phyloP scores from a whole-genome alignment of 441 rosid species.

The Gossypium laxum region DNA sequence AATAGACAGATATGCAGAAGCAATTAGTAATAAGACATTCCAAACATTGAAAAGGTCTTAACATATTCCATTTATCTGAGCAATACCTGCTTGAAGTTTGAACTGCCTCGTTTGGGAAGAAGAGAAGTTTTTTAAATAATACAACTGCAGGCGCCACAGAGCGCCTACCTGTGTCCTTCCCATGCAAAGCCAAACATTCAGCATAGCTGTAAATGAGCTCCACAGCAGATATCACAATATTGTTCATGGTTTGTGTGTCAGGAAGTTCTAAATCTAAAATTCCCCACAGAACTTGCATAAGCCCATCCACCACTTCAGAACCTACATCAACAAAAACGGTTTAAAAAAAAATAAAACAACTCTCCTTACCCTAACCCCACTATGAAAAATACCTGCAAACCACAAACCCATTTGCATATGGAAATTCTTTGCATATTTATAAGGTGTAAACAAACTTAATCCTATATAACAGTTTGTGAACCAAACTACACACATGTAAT shows the following conservation, averaged over 20 bases:
- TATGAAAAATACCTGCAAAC: neutral
- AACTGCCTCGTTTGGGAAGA: constrained; percentile 76
- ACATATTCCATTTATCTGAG: neutral
- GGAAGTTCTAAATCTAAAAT: constrained; percentile 93
- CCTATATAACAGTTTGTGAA: neutral
- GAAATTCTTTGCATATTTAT: neutral
- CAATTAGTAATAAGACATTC: constrained; percentile 2
- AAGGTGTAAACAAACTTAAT: neutral
- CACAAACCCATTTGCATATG: neutral
- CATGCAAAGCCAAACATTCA: constrained; percentile 86
- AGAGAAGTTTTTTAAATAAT: constrained; percentile 75
- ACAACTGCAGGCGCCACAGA: constrained; percentile 92
- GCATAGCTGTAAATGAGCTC: constrained; percentile 95
- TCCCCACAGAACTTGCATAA: constrained; percentile 97
- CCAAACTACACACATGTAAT: neutral
- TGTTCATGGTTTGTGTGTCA: constrained; percentile 93
- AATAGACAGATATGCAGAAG: constrained; percentile 6
- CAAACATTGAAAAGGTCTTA: neutral
- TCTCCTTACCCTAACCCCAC: neutral
- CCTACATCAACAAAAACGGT: constrained; percentile 38
- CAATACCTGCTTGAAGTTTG: constrained; percentile 96
- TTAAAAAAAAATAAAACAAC: constrained; percentile 12
- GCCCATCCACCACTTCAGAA: constrained; percentile 85
- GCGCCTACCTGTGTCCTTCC: constrained; percentile 46
- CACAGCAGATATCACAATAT: constrained; percentile 82